These are phyloP conservation scores for Tetrapisispora fleetii DNA, from an alignment of 805 yeast genomes.

Conservation along the genomic window DNA sequence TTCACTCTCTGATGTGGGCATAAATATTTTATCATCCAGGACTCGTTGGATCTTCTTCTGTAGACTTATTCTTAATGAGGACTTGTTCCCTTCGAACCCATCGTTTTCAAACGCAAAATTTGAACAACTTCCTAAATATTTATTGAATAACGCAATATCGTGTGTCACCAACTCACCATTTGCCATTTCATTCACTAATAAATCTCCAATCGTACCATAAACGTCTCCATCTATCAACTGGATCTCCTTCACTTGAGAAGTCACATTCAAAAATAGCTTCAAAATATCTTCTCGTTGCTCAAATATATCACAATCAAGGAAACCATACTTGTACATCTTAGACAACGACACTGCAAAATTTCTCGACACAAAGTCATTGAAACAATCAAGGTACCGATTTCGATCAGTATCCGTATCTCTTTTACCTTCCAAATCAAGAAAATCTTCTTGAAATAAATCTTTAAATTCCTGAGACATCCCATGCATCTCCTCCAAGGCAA, in stretches of 20 bases:
- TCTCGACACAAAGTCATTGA: constrained; percentile 15
- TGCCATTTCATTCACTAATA: not conserved
- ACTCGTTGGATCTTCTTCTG: not conserved
- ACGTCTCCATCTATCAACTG: not conserved
- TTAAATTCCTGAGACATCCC: constrained; percentile 7
- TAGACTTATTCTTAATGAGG: not conserved
- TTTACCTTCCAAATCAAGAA: constrained; percentile 4
- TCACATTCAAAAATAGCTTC: not conserved
- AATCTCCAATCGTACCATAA: not conserved
- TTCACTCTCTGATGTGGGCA: not conserved
- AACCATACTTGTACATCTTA: constrained; percentile 11
- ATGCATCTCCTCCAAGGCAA: not conserved
- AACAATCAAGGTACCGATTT: constrained; percentile 12
- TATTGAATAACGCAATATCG: not conserved
- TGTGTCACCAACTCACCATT: not conserved
- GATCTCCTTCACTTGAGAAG: not conserved
- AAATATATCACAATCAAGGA: constrained; percentile 5
- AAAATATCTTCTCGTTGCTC: not conserved
- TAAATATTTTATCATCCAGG: not conserved
- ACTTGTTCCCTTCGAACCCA: not conserved
- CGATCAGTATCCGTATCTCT: not conserved
- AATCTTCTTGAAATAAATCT: constrained; percentile 16
- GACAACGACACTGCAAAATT: constrained; percentile 15
- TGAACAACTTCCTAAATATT: not conserved
- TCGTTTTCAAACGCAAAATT: not conserved